These are phyloP conservation scores for Fusarium buharicum DNA, from an alignment of 2,329 filamentous ascomycete species.

Conservation along the genomic window DNA sequence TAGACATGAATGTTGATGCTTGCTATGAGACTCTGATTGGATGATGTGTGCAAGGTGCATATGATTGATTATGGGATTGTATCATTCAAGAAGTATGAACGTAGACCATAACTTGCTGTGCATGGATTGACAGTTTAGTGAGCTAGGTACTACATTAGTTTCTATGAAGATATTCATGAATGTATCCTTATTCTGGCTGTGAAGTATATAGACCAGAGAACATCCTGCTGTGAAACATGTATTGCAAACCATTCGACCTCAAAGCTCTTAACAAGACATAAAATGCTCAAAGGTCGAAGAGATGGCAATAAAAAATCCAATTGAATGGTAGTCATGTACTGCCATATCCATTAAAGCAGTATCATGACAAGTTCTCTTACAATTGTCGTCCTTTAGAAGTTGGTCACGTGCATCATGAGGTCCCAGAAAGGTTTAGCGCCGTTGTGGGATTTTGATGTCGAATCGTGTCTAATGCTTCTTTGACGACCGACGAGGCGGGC, in stretches of 20 bases:
- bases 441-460: conserved; percentile 32
- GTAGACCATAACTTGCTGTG: too few relatives aligned
- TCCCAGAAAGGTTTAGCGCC: conserved; percentile 24
- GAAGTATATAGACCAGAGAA: too few relatives aligned
- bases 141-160: too few relatives aligned
- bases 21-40: conserved; percentile 19
- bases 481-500: conserved; percentile 28
- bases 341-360: neutral
- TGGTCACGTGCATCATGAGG: neutral
- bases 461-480: conserved; percentile 21
- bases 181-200: too few relatives aligned
- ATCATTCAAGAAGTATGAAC: too few relatives aligned
- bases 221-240: too few relatives aligned
- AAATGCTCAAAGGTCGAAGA: neutral
- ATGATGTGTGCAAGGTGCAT: too few relatives aligned
- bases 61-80: too few relatives aligned
- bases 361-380: neutral
- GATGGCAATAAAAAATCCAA: neutral
- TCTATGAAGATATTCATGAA: too few relatives aligned
- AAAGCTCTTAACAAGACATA: too few relatives aligned
- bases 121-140: too few relatives aligned
- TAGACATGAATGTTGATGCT: conserved; percentile 48
- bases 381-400: neutral
- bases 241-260: too few relatives aligned
- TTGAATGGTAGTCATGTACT: neutral